These are phyloP conservation scores for Rhodamnia rubescens DNA, from an alignment of 345 rosid genomes.

Conservation along the genomic window DNA sequence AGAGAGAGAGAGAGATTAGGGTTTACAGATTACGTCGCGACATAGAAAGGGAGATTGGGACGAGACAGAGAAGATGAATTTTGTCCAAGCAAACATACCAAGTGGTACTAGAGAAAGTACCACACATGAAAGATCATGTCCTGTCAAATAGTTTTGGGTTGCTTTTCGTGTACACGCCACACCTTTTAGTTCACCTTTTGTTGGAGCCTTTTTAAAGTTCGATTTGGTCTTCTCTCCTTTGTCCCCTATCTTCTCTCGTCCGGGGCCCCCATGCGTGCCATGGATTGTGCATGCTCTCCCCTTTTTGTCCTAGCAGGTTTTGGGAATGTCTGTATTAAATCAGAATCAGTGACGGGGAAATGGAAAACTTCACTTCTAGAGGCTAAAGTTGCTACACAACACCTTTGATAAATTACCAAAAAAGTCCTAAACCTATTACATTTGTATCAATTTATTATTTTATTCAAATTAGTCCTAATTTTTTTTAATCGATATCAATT, in stretches of 20 bases:
- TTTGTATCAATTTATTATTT: too few species aligned
- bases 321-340: not conserved
- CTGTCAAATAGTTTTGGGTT: not conserved
- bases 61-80: not conserved
- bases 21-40: not conserved
- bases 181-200: not conserved
- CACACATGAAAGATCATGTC: not conserved
- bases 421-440: too few species aligned
- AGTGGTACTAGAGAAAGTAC: not conserved
- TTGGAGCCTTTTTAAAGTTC: not conserved
- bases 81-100: not conserved
- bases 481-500: too few species aligned
- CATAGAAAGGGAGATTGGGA: not conserved
- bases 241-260: not conserved
- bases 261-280: not conserved
- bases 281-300: not conserved
- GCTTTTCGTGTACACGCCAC: not conserved
- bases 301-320: not conserved
- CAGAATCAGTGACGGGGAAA: not conserved
- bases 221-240: not conserved
- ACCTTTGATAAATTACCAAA: not conserved
- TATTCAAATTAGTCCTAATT: too few species aligned
- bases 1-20: not conserved
- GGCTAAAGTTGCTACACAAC: not conserved
- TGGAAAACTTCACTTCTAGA: not conserved